Conservation (phyloP, 1,284 basidiomycete species). For the Puccinia hordei region DNA sequence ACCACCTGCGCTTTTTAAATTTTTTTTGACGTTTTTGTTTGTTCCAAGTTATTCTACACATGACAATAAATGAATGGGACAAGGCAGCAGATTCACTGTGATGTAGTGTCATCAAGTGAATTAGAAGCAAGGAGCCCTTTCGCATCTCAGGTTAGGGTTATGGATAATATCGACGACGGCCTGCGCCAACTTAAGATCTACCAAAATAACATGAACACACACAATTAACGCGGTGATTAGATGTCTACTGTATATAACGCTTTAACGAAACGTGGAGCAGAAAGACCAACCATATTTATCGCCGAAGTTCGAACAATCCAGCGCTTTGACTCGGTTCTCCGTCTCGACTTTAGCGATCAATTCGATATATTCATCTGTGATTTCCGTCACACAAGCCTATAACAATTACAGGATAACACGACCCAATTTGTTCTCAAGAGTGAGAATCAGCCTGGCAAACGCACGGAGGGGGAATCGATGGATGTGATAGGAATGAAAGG, state of each 20-base stretch:
- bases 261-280: background rate
- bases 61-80: too few relatives aligned
- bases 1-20: too few relatives aligned
- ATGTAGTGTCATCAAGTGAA: too few relatives aligned
- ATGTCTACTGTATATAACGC: too few relatives aligned
- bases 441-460: too few relatives aligned
- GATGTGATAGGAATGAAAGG: background rate
- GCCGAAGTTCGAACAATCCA: constrained; percentile 29
- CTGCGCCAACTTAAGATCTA: constrained; percentile 32
- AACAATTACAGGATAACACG: background rate
- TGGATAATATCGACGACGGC: constrained; percentile 32
- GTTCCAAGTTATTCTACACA: too few relatives aligned
- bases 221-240: background rate
- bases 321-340: background rate
- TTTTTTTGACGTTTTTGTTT: too few relatives aligned
- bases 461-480: background rate
- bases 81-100: too few relatives aligned
- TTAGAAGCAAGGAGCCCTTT: constrained; percentile 26
- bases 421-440: too few relatives aligned
- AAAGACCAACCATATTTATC: constrained; percentile 24
- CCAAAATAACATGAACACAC: background rate
- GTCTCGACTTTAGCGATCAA: constrained; percentile 23
- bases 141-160: constrained; percentile 11
- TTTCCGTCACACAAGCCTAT: background rate
- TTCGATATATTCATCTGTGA: constrained; percentile 19